Evolutionary conservation across 768 basidiomycete genomes (phyloP).

Genomic region (Tylopilus balloui): DNA sequence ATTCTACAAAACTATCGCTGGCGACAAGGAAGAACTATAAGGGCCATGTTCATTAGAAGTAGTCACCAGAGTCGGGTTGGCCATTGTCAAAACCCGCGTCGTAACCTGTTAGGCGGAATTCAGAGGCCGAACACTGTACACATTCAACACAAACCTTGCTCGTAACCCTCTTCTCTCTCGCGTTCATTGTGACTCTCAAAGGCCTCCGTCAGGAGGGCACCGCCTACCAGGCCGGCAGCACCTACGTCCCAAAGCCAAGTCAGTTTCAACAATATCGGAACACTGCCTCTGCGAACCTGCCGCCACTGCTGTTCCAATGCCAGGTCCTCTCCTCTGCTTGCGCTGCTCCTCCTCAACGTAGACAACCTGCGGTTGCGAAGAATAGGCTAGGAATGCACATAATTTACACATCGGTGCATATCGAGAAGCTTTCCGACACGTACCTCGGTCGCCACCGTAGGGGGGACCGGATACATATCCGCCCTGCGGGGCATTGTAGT

Average conservation of each 20-base stretch:
- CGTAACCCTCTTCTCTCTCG: conserved; percentile 31
- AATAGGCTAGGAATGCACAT: conserved; percentile 25
- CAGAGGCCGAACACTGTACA: conserved; percentile 1
- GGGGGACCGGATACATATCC: conserved; percentile 12
- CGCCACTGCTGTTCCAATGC: conserved; percentile 44
- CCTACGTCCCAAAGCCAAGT: conserved; percentile 30
- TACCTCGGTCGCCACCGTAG: conserved; percentile 24
- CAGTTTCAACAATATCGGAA: not conserved
- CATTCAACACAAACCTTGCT: conserved; percentile 31
- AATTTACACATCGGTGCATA: conserved; percentile 1
- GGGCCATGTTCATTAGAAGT: not conserved
- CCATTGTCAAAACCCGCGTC: conserved; percentile 21
- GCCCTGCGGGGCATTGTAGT: conserved; percentile 13
- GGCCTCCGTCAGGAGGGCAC: conserved; percentile 49
- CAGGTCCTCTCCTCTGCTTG: conserved; percentile 45
- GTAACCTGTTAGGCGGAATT: conserved; percentile 27
- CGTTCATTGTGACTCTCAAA: conserved; percentile 40
- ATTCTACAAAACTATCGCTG: conserved; percentile 17
- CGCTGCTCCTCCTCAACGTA: conserved; percentile 36
- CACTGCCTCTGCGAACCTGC: conserved; percentile 36
- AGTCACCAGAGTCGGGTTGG: conserved; percentile 8
- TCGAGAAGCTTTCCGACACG: not conserved
- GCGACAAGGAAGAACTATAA: not conserved
- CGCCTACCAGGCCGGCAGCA: conserved; percentile 65
- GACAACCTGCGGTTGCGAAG: conserved; percentile 23